Conservation (phyloP, 2,329 filamentous ascomycete genomes). For the Cercospora berteroae region DNA sequence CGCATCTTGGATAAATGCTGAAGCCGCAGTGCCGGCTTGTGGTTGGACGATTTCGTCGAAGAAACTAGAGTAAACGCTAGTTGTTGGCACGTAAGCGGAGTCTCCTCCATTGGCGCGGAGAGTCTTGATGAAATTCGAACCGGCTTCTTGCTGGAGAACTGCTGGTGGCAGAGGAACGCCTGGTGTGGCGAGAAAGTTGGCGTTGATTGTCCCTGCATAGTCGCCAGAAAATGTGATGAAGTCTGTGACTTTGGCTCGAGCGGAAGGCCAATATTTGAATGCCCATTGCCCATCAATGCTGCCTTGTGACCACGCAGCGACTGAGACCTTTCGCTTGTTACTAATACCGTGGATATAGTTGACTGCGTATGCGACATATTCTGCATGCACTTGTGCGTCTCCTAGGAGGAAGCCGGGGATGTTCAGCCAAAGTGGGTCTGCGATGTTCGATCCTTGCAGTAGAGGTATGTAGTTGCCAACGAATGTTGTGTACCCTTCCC, state of each 20-base stretch:
- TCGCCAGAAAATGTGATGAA: neutral
- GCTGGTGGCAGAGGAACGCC: neutral
- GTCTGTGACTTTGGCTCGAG: neutral
- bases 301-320: neutral
- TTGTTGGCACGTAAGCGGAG: neutral
- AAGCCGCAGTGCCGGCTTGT: constrained; percentile 47
- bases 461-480: neutral
- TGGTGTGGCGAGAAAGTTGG: neutral
- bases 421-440: neutral
- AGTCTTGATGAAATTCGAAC: neutral
- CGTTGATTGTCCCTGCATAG: neutral
- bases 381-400: neutral
- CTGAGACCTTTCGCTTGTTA: neutral
- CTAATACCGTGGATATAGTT: neutral
- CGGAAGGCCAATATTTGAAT: neutral
- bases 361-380: neutral
- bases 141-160: neutral
- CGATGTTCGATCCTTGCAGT: neutral
- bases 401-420: neutral
- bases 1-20: constrained; percentile 45
- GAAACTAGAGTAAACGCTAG: constrained; percentile 50
- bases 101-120: neutral
- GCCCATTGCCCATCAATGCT: neutral
- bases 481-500: neutral
- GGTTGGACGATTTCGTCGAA: constrained; percentile 55